phyloP scores from a whole-genome alignment of 257 asterid species.

The Solanum piurae region DNA sequence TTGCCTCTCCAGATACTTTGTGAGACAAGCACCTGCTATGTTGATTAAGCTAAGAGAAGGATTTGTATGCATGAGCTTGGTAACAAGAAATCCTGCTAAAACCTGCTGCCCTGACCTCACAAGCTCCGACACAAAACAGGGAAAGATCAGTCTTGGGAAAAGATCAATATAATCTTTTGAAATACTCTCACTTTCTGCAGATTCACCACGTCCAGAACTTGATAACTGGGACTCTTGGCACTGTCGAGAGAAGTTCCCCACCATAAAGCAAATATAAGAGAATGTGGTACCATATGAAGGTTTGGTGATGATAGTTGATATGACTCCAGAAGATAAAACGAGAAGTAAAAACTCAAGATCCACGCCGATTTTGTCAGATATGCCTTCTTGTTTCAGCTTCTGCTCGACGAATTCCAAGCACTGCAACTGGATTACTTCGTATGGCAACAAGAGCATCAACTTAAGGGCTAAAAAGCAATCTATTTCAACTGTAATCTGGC shows the following conservation, averaged over 20 bases:
- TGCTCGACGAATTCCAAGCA: constrained; percentile 76
- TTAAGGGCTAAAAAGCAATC: constrained; percentile 62
- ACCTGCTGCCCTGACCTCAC: constrained; percentile 72
- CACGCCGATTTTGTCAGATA: constrained; percentile 26
- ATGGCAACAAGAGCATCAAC: constrained; percentile 48
- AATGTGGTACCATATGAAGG: constrained; percentile 50
- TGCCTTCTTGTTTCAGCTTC: constrained; percentile 54
- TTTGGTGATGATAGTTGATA: constrained; percentile 34
- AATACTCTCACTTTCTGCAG: constrained; percentile 7
- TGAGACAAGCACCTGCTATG: constrained; percentile 57
- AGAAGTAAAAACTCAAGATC: constrained; percentile 50
- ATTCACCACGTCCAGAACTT: neutral
- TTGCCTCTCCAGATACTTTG: constrained; percentile 46
- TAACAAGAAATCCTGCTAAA: constrained; percentile 72
- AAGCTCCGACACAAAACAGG: constrained; percentile 68
- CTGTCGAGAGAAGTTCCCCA: constrained; percentile 57
- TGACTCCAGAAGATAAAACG: constrained; percentile 57
- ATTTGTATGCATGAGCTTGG: constrained; percentile 56
- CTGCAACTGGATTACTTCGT: constrained; percentile 34
- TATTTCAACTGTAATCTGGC: constrained; percentile 29
- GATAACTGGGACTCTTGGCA: constrained; percentile 44
- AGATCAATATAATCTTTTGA: constrained; percentile 9
- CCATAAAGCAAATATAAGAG: constrained; percentile 69
- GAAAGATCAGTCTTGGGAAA: constrained; percentile 51
- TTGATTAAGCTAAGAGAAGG: constrained; percentile 58